Conservation (phyloP, 23 red algal species). For the Gracilaria vermiculophylla region DNA sequence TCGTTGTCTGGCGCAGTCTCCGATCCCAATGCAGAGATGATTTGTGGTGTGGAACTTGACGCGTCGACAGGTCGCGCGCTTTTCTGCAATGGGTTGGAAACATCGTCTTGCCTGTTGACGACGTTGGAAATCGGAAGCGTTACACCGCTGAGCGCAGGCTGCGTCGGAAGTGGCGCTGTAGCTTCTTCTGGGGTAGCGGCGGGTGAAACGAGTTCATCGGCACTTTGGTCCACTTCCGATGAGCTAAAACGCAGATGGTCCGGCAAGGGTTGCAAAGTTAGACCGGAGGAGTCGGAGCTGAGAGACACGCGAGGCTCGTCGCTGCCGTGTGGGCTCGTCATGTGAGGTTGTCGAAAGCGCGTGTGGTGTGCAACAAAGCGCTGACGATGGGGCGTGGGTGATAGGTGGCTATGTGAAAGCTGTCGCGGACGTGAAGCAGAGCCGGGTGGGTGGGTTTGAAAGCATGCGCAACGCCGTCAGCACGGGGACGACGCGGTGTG, state of each 20-base stretch:
- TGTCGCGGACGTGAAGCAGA: too few relatives aligned
- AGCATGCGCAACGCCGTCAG: too few relatives aligned
- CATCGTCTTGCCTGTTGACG: neutral
- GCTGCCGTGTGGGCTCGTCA: neutral
- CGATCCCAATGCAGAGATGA: neutral
- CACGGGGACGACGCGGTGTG: too few relatives aligned
- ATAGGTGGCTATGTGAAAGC: too few relatives aligned
- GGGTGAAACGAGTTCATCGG: neutral
- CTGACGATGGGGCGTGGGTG: too few relatives aligned
- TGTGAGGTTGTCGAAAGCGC: neutral
- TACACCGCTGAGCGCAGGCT: neutral
- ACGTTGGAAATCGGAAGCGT: neutral
- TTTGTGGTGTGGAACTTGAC: neutral
- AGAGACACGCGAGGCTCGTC: neutral
- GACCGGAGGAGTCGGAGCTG: slow-evolving; percentile 7
- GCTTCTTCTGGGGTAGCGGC: neutral
- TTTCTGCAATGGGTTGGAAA: neutral
- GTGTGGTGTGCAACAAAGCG: too few relatives aligned
- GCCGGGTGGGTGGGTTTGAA: too few relatives aligned
- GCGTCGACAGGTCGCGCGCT: neutral
- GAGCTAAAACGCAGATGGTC: neutral
- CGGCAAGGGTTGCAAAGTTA: neutral
- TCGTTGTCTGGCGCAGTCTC: neutral
- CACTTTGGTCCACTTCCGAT: neutral
- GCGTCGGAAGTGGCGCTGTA: neutral